phyloP scores from a whole-genome alignment of 164 flowering plant species.

The Magnolia kwangsiensis region DNA sequence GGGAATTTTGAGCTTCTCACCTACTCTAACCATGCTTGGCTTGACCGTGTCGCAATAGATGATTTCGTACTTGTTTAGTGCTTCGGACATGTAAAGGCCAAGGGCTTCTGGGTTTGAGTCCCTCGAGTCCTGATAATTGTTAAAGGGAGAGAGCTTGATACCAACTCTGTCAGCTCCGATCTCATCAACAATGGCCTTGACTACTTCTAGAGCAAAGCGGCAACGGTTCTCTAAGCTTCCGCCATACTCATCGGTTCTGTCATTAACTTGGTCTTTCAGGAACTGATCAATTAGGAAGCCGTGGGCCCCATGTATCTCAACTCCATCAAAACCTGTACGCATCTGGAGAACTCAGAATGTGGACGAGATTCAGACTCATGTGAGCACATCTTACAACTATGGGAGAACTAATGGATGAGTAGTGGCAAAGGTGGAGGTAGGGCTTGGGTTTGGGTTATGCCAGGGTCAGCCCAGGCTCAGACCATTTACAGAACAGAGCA shows the following conservation, averaged over 20 bases:
- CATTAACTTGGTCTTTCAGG: constrained; percentile 34
- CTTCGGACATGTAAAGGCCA: constrained; percentile 44
- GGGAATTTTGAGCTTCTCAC: neutral
- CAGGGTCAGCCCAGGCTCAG: no score
- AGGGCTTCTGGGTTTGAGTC: constrained; percentile 53
- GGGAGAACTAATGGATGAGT: no score
- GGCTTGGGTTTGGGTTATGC: no score
- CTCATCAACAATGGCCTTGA: neutral
- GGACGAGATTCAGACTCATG: no score
- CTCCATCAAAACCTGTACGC: constrained; percentile 49
- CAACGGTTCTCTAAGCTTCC: constrained; percentile 9
- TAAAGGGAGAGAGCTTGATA: constrained; percentile 1
- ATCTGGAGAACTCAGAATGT: no score
- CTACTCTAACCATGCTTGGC: constrained; percentile 38
- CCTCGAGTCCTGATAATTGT: constrained; percentile 24
- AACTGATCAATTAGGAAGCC: constrained; percentile 39
- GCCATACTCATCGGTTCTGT: constrained; percentile 3
- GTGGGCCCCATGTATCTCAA: constrained; percentile 48
- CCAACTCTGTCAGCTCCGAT: constrained; percentile 8
- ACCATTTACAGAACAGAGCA: no score
- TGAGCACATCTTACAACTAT: no score
- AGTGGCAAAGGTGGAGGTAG: no score
- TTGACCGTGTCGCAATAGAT: constrained; percentile 49
- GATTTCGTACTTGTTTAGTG: constrained; percentile 37
- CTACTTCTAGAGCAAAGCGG: constrained; percentile 7